Evolutionary conservation across 768 basidiomycete genomes (phyloP).

Genomic region (Gymnopilus dilepis): DNA sequence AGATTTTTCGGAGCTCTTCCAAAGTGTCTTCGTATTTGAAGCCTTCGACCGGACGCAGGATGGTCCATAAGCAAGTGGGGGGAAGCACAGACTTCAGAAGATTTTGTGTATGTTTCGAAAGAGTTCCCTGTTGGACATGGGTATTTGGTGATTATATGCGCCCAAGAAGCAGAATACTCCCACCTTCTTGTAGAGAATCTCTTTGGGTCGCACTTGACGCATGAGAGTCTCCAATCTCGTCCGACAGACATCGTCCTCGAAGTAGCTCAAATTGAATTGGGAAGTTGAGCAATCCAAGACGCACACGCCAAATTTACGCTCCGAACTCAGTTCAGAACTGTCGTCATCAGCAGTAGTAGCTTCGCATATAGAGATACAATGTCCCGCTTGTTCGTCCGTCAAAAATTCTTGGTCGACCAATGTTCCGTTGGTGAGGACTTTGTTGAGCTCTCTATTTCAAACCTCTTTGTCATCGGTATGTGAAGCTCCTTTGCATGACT

Average conservation of each 20-base stretch:
- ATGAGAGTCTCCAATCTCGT: slow-evolving; percentile 94
- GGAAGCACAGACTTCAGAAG: slow-evolving; percentile 84
- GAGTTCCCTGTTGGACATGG: slow-evolving; percentile 64
- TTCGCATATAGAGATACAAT: slow-evolving; percentile 90
- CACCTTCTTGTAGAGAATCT: slow-evolving; percentile 90
- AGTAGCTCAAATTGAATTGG: slow-evolving; percentile 88
- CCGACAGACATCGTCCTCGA: slow-evolving; percentile 91
- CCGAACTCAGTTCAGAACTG: slow-evolving; percentile 35
- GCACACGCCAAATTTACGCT: slow-evolving; percentile 82
- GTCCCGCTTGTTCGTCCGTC: slow-evolving; percentile 91
- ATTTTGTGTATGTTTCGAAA: slow-evolving; percentile 83
- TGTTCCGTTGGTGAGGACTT: slow-evolving; percentile 96
- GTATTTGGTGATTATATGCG: not conserved
- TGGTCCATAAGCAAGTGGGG: slow-evolving; percentile 86
- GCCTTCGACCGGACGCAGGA: slow-evolving; percentile 83
- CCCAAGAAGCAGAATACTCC: not conserved
- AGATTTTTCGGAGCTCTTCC: slow-evolving; percentile 69
- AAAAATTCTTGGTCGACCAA: slow-evolving; percentile 90
- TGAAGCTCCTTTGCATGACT: not conserved
- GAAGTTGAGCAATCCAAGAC: slow-evolving; percentile 95
- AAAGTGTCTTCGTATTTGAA: slow-evolving; percentile 75
- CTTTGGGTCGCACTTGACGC: slow-evolving; percentile 89
- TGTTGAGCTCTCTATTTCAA: slow-evolving; percentile 76
- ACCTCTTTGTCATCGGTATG: not conserved
- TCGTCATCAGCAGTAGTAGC: slow-evolving; percentile 44